Evolutionary conservation across 441 rosid genomes (phyloP), one percentile per base, ranked within the genome.

Genomic region (Eruca vesicaria): DNA sequence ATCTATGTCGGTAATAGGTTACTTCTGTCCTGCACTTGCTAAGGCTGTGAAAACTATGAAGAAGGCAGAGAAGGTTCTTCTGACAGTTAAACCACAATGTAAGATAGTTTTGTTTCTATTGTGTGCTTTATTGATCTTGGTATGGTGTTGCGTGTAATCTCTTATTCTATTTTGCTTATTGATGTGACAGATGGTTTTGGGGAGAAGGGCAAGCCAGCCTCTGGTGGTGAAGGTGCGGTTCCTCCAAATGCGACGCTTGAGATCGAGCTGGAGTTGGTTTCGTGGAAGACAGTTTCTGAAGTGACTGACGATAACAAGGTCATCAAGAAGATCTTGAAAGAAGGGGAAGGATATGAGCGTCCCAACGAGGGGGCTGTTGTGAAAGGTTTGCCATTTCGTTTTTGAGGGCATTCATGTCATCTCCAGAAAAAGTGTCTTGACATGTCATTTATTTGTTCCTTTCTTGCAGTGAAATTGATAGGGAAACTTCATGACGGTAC

Each of bases 11-110:
- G 77, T 11, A 52, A 48, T 65, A 91, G 97, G 93, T 70, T 77
- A 84, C 71, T 88, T 92, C 77, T 95, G 97, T 64, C 96, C 93
- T 66, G 98, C 96, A 0, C 55, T 92, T 70, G 50, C 91, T 0
- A 86, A 62, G 71, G 96, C 96, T 63, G 91, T 90, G 31, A 92
- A 92, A 85, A 89, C 99, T 28, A 92, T 92, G 99, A 95, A 90
- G 71, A 95, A 88, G 78, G 89, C 87, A 0, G 97, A 95, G 67
- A 90, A 85, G 52, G 96, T 87, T 1, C 85, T 89, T 45, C 77
- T 90, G 7, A 84, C 92, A 2, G 97, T 92, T 72, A 94, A 87
- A 75, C 96, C 98, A 69, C 97, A 90, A 84, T 92, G 98, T 94
- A 84, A 76, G 84, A 20, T 2, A 20, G 2, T 43, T 28, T 52